Base-by-base conservation (phyloP, 257 asterid genomes). In the Jasminum sambac region DNA sequence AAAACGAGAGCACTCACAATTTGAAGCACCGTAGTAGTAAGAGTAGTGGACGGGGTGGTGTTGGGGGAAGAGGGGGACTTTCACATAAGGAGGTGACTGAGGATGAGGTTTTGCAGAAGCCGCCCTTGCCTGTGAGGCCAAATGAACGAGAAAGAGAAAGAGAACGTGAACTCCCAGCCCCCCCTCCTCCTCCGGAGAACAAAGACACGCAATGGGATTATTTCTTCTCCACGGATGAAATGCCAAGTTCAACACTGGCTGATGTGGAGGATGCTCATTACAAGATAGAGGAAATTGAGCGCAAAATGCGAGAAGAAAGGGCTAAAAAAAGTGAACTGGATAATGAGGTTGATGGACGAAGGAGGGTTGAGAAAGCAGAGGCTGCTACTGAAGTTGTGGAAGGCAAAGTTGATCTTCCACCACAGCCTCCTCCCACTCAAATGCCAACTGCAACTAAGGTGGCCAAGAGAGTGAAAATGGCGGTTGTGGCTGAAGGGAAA, bases 401-500 rank as follows among this genome's bases (percentile, higher is more conserved):
- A 79, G 68, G 72, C 23, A 74, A 67, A 34, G 80, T 75, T 4
- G 91, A 85, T 70, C 82, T 85, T 58, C 96, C 90, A 23, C 84
- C 90, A 0, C 88, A 74, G 77, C 95, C 90, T 23, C 92, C 88
- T 5, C 85, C 81, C 11, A 91, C 96, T 17, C 88, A 84, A 48
- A 87, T 44, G 0, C 82, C 81, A 48, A 63, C 81, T 39, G 67
- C 80, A 2, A 19, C 90, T 0, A 89, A 83, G 82, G 82, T 66
- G 69, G 83, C 64, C 76, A 93, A 85, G 87, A 89, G 84, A 76
- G 96, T 14, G 63, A 90, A 86, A 76, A 84, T 64, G 69, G 87
- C 58, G 39, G 86, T 74, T 77, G 88, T 80, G 7, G 76, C 79
- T 10, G 96, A 89, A 72, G 90, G 66, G 16, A 90, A 87, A 73